These are phyloP conservation scores for Cutaneotrichosporon sp. DNA, from an alignment of 1,284 basidiomycete genomes.

Conservation along the genomic window DNA sequence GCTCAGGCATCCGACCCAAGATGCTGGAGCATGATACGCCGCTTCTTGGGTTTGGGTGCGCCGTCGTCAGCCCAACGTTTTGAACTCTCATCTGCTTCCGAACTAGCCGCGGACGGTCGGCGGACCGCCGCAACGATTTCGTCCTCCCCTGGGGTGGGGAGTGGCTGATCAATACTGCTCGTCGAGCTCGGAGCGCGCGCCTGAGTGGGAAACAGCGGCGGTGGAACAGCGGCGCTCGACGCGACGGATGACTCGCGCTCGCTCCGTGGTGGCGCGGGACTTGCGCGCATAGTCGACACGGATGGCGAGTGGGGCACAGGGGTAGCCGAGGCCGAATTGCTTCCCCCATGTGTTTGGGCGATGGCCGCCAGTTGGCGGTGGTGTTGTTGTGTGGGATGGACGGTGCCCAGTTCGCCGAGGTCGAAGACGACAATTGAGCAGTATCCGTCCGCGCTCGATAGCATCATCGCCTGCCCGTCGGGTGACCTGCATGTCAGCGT, in stretches of 20 bases:
- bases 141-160: conserved; percentile 40
- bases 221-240: conserved; percentile 20
- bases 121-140: conserved; percentile 13
- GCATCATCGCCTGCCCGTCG: conserved; percentile 86
- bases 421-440: conserved; percentile 79
- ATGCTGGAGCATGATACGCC: conserved; percentile 71
- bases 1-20: conserved; percentile 21
- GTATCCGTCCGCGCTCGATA: conserved; percentile 92
- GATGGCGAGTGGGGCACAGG: conserved; percentile 52
- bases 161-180: conserved; percentile 27
- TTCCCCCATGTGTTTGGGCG: conserved; percentile 62
- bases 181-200: conserved; percentile 22
- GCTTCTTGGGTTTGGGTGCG: conserved; percentile 66
- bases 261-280: conserved; percentile 32
- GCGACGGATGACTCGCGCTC: conserved; percentile 42
- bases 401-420: conserved; percentile 79
- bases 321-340: conserved; percentile 17
- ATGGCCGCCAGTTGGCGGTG: conserved; percentile 79
- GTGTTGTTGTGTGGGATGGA: conserved; percentile 80
- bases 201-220: conserved; percentile 18
- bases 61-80: conserved; percentile 2
- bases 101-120: conserved; percentile 18
- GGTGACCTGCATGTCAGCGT: conserved; percentile 69
- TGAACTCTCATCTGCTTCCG: neutral
- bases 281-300: conserved; percentile 47